phyloP scores from a whole-genome alignment of 164 flowering plant genomes.

The Nymphaea colorata region DNA sequence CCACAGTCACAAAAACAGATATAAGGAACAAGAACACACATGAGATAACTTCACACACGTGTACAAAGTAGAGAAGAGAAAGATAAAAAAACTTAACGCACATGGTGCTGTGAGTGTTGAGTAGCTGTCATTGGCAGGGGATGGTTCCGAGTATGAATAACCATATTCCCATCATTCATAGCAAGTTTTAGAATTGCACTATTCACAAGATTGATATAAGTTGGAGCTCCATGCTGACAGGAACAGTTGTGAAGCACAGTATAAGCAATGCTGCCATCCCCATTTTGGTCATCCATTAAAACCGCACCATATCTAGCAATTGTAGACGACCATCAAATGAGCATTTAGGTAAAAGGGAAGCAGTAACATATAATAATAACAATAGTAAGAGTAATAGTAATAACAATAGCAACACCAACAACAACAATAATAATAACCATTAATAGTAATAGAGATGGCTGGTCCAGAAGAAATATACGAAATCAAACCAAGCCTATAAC shows the following conservation, averaged over 20 bases:
- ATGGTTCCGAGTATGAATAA: constrained; percentile 78
- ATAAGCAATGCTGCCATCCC: constrained; percentile 85
- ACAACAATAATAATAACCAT: too few relatives aligned
- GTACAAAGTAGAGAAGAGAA: background rate
- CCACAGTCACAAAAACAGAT: too few relatives aligned
- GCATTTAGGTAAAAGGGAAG: background rate
- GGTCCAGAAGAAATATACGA: too few relatives aligned
- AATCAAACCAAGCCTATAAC: too few relatives aligned
- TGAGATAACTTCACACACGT: background rate
- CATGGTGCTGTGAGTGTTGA: constrained; percentile 83
- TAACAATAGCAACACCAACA: too few relatives aligned
- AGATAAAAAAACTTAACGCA: constrained; percentile 21
- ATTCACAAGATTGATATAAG: constrained; percentile 81
- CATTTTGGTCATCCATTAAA: constrained; percentile 74
- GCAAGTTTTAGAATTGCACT: constrained; percentile 88
- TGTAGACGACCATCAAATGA: constrained; percentile 7
- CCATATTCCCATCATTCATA: constrained; percentile 50
- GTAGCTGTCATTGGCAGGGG: constrained; percentile 82
- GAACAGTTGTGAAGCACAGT: constrained; percentile 86
- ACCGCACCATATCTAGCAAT: constrained; percentile 72
- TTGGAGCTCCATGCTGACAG: constrained; percentile 95
- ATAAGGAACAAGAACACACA: background rate
- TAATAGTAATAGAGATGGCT: background rate
- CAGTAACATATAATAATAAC: background rate
- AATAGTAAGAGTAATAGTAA: too few relatives aligned